These are phyloP conservation scores for Epithele typhae DNA, from an alignment of 768 basidiomycete species.

Conservation along the genomic window DNA sequence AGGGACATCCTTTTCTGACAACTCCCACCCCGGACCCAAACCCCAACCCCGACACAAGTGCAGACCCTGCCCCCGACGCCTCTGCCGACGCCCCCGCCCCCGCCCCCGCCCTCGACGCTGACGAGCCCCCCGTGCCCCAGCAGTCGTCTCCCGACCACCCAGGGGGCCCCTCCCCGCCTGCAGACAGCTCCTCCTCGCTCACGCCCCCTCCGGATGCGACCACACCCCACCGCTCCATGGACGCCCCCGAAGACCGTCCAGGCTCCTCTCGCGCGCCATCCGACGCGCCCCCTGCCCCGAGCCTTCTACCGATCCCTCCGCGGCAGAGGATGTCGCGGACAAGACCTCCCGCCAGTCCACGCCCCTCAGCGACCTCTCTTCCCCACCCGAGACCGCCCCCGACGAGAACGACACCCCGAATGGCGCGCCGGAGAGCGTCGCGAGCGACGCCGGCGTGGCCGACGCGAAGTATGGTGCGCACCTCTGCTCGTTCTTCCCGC, in stretches of 20 bases:
- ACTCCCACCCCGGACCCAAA: constrained; percentile 8
- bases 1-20: constrained; percentile 9
- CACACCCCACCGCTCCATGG: constrained; percentile 10
- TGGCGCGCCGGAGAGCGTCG: constrained; percentile 26
- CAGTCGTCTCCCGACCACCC: constrained; percentile 15
- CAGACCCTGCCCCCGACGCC: constrained; percentile 1
- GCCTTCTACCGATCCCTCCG: constrained; percentile 13
- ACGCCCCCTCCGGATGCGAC: constrained; percentile 24
- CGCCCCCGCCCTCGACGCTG: constrained; percentile 12
- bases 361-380: constrained; percentile 74
- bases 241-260: constrained; percentile 11
- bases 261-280: constrained; percentile 6
- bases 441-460: neutral
- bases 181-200: constrained; percentile 23
- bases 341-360: constrained; percentile 55
- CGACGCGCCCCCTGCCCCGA: too few species aligned
- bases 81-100: constrained; percentile 4
- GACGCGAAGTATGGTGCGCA: neutral
- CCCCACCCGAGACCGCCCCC: constrained; percentile 44
- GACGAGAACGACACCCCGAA: constrained; percentile 39
- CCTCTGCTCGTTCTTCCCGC: constrained; percentile 3
- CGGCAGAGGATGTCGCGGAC: constrained; percentile 28
- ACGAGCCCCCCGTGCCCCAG: constrained; percentile 17
- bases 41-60: neutral
- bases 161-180: constrained; percentile 19